Evolutionary conservation across 1,284 basidiomycete genomes (phyloP), one percentile per base, ranked within the genome.

Genomic region (Puccinia horiana): DNA sequence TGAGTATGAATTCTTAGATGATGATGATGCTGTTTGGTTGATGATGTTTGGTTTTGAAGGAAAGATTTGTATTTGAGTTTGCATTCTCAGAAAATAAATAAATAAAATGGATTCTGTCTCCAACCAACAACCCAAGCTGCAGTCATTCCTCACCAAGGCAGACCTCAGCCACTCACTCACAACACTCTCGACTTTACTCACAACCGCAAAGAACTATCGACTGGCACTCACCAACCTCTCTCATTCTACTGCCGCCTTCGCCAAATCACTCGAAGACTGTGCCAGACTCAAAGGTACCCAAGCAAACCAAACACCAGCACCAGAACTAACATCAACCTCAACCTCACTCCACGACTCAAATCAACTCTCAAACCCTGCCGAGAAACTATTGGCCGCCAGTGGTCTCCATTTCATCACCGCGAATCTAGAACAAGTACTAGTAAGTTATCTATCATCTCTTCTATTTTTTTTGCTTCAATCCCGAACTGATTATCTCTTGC

Each of bases 371-470:
- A 84, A 84, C 49, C 83, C 83, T 49, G 85, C 82, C 3, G 84
- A 85, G 42, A 69, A 81, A 42, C 40, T 85, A 12, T 32, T 85
- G 44, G 85, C 85, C 0, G 85, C 85, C 20, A 83, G 82, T 37
- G 85, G 85, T 2, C 42, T 85, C 35, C 85, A 85, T 20, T 85
- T 85, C 73, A 83, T 85, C 82, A 82, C 85, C 8, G 84, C 85
- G 0, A 84, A 84, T 54, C 82, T 83, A 23, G 78, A 83, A 0
- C 84, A 85, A 80, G 84, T 85, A 8, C 82, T 85, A 0, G 84
- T 85, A 20, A 70, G 84, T 79, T 16, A n/a, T 8, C 35, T 26
- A 67, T 12, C 63, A 32, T 37, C 42, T 44, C 54, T 42, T 6
- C 29, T 56, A 32, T 29, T 20, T 29, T 18, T 18, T 58, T 26